Percentiles rank a stretch among this genome's conserved stretches.
These are phyloP conservation scores for Fusarium clavum DNA, from an alignment of 2,329 filamentous ascomycete genomes.

Conservation along the genomic window DNA sequence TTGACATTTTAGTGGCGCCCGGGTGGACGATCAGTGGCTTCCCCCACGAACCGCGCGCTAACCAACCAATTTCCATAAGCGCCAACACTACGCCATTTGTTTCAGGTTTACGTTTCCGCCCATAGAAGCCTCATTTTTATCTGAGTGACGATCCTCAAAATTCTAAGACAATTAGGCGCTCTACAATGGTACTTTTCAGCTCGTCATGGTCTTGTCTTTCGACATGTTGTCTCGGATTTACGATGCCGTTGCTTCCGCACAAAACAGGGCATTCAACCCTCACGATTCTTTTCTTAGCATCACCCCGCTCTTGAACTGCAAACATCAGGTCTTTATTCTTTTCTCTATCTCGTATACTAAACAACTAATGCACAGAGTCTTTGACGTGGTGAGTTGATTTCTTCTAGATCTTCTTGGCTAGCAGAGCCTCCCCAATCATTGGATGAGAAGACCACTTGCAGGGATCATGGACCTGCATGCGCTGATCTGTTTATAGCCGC, in stretches of 20 bases:
- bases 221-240: neutral
- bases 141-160: constrained; percentile 13
- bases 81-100: constrained; percentile 18
- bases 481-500: constrained; percentile 28
- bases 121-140: neutral
- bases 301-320: constrained; percentile 15
- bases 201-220: neutral
- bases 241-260: neutral
- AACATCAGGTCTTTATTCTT: neutral
- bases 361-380: constrained; percentile 20
- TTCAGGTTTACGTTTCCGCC: constrained; percentile 15
- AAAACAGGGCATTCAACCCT: neutral
- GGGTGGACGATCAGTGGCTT: neutral
- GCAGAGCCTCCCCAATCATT: constrained; percentile 5
- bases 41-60: constrained; percentile 28
- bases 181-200: neutral
- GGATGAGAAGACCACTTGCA: constrained; percentile 17
- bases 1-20: constrained; percentile 1
- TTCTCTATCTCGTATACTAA: constrained; percentile 17
- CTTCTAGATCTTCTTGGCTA: constrained; percentile 3
- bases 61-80: constrained; percentile 10
- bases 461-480: constrained; percentile 17
- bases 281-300: neutral
- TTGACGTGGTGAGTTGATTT: constrained; percentile 23
- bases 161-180: neutral